Evolutionary conservation across 2,329 filamentous ascomycete genomes (phyloP), one percentile per base, ranked within the genome.

Genomic region (Epichloe glyceriae): DNA sequence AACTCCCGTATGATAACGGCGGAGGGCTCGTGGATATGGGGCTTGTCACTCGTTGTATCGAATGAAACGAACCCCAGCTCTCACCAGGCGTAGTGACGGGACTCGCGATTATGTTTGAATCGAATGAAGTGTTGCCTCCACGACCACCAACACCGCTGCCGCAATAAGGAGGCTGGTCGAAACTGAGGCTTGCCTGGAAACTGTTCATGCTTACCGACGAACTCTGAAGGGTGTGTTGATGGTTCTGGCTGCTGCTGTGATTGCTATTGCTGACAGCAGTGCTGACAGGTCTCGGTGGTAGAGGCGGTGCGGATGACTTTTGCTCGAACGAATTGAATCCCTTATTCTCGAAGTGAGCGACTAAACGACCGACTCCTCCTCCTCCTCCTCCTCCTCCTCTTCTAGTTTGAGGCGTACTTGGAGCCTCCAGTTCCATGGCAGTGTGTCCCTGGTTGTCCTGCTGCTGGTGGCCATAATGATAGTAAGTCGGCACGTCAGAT

Each of bases 261-360:
- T 26, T 33, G 15, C 14, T 26, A 22, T 49, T 47, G 42, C 59
- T 55, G 50, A 58, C 55, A 22, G 52, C 53, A 45, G 60, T 62
- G 38, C 59, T 61, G 34, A 56, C 58, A 8, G 65, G 64, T 50
- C 68, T 61, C 6, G 66, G 62, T 45, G 67, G 67, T 2, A 69
- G 60, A 39, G 65, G 62, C 39, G 62, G 67, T 61, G 56, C 62
- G 65, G 49, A 56, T 59, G 46, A 19, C 50, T 66, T 68, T 50
- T 63, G 67, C 46, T 70, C 68, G 53, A 71, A 70, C 45, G 56
- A 50, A 42, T 30, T 41, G 45, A 54, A 55, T 45, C 57, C 62
- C 50, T 67, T 68, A 51, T 64, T 68, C 49, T 71, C 68, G 56
- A 71, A 71, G 47, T 69, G 68, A 46, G 68, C 66, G 51, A 70